Base-by-base conservation (phyloP, 164 flowering plant species). In the Tetracentron sinense region DNA sequence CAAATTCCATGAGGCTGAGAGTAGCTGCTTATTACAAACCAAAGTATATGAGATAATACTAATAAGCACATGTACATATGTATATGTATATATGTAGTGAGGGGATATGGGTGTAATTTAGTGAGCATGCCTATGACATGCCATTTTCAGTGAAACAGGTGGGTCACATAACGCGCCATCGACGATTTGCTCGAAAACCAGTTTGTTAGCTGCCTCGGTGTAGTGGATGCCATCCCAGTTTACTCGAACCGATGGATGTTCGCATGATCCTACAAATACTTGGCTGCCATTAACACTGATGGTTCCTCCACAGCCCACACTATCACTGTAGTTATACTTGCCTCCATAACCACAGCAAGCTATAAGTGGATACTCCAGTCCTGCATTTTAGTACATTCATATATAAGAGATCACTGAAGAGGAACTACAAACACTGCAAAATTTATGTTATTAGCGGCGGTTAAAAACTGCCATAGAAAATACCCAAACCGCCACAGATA, bases 291-390 rank as follows among this genome's bases (percentile, higher is more conserved):
- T 68, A 1, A 67, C 62, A 0, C 15, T 46, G 14, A 49, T 42
- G 10, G 50, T 47, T 17, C 50, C 22, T 47, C 50, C 50, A 47
- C 50, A 47, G 22, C 22, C 21, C 50, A 47, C 50, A 47, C 4
- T 6, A 47, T 7, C 19, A 47, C 50, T 47, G 50, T 47, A 80
- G 53, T 80, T 80, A 61, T 74, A 73, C 58, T 68, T 49, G 2
- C 79, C 79, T 44, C 81, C 83, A 42, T 70, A 67, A 0, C 83
- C 83, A 61, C 83, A 80, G 23, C 83, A 79, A 4, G 72, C 67
- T 12, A 65, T 33, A 2, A 77, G 49, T 14, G 78, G 78, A 0
- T 27, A 59, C 64, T 69, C 67, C 62, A 77, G 72, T 17, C 86
- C 83, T 82, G 62, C 62, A 70, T 11, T 3, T 22, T 7, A 12